phyloP scores from a whole-genome alignment of 495 filamentous ascomycete species.

The Daldinia concentrica region DNA sequence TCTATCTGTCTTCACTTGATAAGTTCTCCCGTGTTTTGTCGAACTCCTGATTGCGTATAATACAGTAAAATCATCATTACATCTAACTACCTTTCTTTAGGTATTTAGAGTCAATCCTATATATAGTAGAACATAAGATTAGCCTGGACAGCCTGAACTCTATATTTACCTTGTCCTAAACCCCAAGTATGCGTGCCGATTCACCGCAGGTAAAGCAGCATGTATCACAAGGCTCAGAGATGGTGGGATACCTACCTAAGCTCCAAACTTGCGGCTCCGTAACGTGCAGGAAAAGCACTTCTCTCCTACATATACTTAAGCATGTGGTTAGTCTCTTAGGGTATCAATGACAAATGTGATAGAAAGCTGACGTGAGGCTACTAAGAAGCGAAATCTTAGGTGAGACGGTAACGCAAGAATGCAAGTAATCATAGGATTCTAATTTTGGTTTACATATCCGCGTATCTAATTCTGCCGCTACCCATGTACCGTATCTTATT shows the following conservation, averaged over 20 bases:
- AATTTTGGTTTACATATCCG: conserved; percentile 1
- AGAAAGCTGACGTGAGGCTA: conserved; percentile 19
- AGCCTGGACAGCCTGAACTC: neutral
- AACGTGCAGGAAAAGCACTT: neutral
- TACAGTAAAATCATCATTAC: no score
- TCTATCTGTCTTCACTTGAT: neutral
- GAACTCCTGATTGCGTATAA: neutral
- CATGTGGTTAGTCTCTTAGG: neutral
- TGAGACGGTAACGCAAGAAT: conserved; percentile 22
- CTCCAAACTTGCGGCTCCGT: neutral
- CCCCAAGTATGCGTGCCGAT: neutral
- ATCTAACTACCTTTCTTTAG: no score
- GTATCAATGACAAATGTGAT: neutral
- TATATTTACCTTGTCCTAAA: neutral
- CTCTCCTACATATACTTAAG: neutral
- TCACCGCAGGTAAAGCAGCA: neutral
- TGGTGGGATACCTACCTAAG: neutral
- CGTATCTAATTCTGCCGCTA: neutral
- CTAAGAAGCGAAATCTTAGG: conserved; percentile 4
- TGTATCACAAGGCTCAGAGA: neutral
- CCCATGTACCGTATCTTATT: neutral
- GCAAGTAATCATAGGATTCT: conserved; percentile 22
- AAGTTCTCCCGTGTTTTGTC: neutral
- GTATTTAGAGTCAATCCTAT: neutral
- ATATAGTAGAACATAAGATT: neutral